phyloP scores from a whole-genome alignment of 495 filamentous ascomycete genomes.

The Aspergillus ostianus region DNA sequence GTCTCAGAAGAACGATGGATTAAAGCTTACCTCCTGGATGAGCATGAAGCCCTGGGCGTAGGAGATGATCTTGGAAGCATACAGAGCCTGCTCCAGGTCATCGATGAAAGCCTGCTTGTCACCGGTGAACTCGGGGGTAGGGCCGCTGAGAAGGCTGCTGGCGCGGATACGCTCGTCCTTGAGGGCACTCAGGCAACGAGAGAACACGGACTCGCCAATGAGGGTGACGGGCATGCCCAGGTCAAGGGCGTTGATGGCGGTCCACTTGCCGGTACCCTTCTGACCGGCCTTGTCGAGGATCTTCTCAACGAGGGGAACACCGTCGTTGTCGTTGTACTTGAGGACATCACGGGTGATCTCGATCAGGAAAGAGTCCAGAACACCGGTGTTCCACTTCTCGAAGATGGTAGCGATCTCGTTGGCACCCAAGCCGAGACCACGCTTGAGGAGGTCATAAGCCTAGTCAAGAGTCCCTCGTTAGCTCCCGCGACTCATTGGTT shows the following conservation, averaged over 20 bases:
- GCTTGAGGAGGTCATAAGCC: conserved; percentile 99
- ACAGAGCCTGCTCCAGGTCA: conserved; percentile 97
- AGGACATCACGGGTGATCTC: conserved; percentile 98
- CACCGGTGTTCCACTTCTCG: conserved; percentile 95
- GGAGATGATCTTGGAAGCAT: conserved; percentile 99
- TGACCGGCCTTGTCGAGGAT: conserved; percentile 98
- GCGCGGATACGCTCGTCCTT: conserved; percentile 91
- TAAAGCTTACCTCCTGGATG: conserved; percentile 83
- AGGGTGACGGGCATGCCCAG: conserved; percentile 98
- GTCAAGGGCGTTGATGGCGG: conserved; percentile 96
- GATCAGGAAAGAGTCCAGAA: conserved; percentile 98
- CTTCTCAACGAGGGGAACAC: conserved; percentile 89
- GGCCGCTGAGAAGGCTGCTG: conserved; percentile 72
- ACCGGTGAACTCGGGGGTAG: conserved; percentile 75
- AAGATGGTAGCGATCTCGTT: conserved; percentile 97
- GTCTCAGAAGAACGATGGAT: not conserved
- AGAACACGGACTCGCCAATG: conserved; percentile 95
- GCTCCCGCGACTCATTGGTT: not conserved
- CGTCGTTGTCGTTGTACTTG: conserved; percentile 94
- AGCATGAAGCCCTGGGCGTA: conserved; percentile 99
- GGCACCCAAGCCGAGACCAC: conserved; percentile 76
- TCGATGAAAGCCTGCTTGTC: conserved; percentile 91
- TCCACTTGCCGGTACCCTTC: conserved; percentile 99
- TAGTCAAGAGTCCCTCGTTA: conserved; percentile 32
- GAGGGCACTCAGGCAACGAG: conserved; percentile 88